These are phyloP conservation scores for Cladosporium velox DNA, from an alignment of 2,329 filamentous ascomycete species.

Conservation along the genomic window DNA sequence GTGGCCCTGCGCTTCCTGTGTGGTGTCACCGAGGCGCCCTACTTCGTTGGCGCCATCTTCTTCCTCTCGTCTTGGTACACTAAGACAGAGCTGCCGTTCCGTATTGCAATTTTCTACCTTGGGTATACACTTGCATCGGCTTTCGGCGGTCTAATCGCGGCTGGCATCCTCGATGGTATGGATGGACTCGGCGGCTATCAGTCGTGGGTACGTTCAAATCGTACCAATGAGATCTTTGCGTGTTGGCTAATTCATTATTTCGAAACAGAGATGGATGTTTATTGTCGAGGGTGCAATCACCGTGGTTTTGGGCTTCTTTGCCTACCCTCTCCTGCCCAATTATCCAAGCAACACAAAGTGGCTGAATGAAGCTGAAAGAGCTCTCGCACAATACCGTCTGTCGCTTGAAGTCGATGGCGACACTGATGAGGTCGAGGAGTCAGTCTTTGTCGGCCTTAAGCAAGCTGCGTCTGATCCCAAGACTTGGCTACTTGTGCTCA, in stretches of 20 bases:
- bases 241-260: not conserved
- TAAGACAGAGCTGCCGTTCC: conserved; percentile 29
- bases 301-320: conserved; percentile 58
- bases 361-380: conserved; percentile 47
- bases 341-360: conserved; percentile 55
- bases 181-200: conserved; percentile 10
- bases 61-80: conserved; percentile 44
- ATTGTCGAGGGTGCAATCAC: conserved; percentile 42
- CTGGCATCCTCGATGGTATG: conserved; percentile 15
- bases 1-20: conserved; percentile 29
- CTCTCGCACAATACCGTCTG: conserved; percentile 2
- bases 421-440: conserved; percentile 40
- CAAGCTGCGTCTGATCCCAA: conserved; percentile 15
- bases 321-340: conserved; percentile 65
- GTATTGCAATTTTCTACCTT: conserved; percentile 9
- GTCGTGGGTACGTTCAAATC: not conserved
- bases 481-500: conserved; percentile 17
- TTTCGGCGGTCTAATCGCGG: conserved; percentile 13
- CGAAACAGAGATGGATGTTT: conserved; percentile 6
- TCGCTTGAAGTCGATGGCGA: conserved; percentile 52
- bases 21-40: conserved; percentile 24
- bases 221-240: not conserved
- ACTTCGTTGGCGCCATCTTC: conserved; percentile 20
- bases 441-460: conserved; percentile 30
- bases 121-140: conserved; percentile 12